Percentiles rank a stretch among this genome's conserved stretches.
Conservation (phyloP, 169 alveolate genomes). For the Cryptosporidium bovis region DNA sequence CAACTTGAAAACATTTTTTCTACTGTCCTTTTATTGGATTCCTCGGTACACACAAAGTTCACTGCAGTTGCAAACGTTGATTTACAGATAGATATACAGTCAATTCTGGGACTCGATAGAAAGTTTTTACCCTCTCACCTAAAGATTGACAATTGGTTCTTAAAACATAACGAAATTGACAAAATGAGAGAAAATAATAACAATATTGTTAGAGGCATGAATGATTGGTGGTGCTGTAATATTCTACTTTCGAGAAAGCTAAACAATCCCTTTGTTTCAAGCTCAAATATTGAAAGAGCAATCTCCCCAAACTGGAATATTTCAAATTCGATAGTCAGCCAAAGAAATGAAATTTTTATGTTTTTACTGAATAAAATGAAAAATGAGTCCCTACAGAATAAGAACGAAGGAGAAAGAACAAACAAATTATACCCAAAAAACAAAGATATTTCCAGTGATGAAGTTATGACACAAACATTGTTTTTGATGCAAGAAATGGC, state of each 20-base stretch:
- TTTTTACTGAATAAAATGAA: constrained; percentile 12
- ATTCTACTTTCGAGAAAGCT: constrained; percentile 38
- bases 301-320: constrained; percentile 12
- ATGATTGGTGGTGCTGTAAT: constrained; percentile 63
- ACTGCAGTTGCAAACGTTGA: constrained; percentile 22
- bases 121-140: constrained; percentile 9
- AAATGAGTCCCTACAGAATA: background rate
- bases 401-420: background rate
- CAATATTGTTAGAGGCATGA: constrained; percentile 31
- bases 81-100: constrained; percentile 10
- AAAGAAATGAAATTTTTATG: constrained; percentile 49
- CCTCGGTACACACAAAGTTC: constrained; percentile 45
- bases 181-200: background rate
- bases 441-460: background rate
- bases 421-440: background rate
- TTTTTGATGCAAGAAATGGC: constrained; percentile 68
- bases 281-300: background rate
- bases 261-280: constrained; percentile 29
- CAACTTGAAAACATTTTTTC: constrained; percentile 61
- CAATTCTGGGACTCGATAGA: constrained; percentile 36
- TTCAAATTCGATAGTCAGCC: constrained; percentile 1
- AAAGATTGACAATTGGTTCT: constrained; percentile 39
- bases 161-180: background rate
- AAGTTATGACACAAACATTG: constrained; percentile 10
- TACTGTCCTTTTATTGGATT: constrained; percentile 29